phyloP scores from a whole-genome alignment of 495 filamentous ascomycete species.

The Ramalina intermedia region DNA sequence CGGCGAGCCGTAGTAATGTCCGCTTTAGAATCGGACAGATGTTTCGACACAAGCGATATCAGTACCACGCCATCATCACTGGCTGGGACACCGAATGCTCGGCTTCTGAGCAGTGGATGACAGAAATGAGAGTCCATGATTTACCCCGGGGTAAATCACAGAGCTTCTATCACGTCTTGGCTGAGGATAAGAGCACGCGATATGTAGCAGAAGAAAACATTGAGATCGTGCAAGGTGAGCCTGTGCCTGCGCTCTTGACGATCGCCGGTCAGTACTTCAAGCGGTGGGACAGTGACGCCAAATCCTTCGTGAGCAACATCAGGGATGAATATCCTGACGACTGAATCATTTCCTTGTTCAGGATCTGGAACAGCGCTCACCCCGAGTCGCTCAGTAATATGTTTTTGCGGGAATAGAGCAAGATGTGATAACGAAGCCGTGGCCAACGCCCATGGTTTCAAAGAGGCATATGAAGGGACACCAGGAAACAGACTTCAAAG shows the following conservation, averaged over 20 bases:
- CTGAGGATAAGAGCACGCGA: slow-evolving; percentile 54
- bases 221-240: slow-evolving; percentile 38
- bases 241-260: slow-evolving; percentile 39
- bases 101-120: slow-evolving; percentile 40
- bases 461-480: too few relatives aligned
- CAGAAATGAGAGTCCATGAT: slow-evolving; percentile 46
- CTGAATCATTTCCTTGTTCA: slow-evolving; percentile 18
- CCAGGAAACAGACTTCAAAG: too few relatives aligned
- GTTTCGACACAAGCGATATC: slow-evolving; percentile 69
- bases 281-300: slow-evolving; percentile 53
- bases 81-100: slow-evolving; percentile 64
- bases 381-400: too few relatives aligned
- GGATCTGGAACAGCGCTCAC: too few relatives aligned
- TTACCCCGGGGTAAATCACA: slow-evolving; percentile 50
- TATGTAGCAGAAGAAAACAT: slow-evolving; percentile 87
- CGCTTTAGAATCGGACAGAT: slow-evolving; percentile 68
- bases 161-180: slow-evolving; percentile 76
- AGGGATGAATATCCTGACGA: slow-evolving; percentile 77
- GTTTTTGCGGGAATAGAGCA: too few relatives aligned
- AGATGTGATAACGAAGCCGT: too few relatives aligned
- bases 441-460: too few relatives aligned
- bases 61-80: slow-evolving; percentile 65
- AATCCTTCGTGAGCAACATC: slow-evolving; percentile 75
- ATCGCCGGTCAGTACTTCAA: slow-evolving; percentile 83
- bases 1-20: slow-evolving; percentile 29